Evolutionary conservation across 2,329 filamentous ascomycete genomes (phyloP).

Genomic region (Aspergillus awamori): DNA sequence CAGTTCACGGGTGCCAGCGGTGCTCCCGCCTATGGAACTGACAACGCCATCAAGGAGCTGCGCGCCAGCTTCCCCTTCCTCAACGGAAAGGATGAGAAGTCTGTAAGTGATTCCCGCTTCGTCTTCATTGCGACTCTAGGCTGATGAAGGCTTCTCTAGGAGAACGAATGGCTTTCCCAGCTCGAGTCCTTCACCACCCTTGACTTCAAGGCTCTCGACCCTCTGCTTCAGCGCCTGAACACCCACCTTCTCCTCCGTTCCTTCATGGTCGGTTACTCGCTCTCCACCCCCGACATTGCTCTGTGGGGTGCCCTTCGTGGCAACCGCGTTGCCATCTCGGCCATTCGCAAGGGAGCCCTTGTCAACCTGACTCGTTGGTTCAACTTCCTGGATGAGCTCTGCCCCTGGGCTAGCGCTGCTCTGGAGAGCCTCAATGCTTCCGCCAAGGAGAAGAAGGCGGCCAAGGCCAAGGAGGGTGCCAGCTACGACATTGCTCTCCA

Average conservation of each 20-base stretch:
- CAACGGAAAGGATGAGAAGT: constrained; percentile 40
- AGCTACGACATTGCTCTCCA: constrained; percentile 88
- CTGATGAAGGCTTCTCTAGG: constrained; percentile 27
- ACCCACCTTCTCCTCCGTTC: constrained; percentile 84
- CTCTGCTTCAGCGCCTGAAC: constrained; percentile 74
- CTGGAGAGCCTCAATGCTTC: constrained; percentile 70
- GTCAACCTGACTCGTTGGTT: constrained; percentile 86
- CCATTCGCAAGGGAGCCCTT: constrained; percentile 76
- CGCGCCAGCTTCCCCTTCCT: constrained; percentile 40
- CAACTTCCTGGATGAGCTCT: constrained; percentile 76
- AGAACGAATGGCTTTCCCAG: constrained; percentile 60
- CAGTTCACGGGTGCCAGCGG: constrained; percentile 35
- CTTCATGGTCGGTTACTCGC: constrained; percentile 78
- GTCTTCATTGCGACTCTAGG: background rate
- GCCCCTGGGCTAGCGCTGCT: constrained; percentile 73
- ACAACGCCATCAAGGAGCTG: constrained; percentile 38
- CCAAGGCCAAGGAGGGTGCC: constrained; percentile 73
- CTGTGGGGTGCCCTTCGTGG: constrained; percentile 81
- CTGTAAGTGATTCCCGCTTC: constrained; percentile 28
- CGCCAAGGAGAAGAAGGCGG: constrained; percentile 69
- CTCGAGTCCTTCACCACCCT: constrained; percentile 56
- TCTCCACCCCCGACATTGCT: constrained; percentile 76
- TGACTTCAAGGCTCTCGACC: constrained; percentile 83
- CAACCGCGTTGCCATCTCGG: constrained; percentile 81
- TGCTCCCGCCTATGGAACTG: constrained; percentile 35